Conservation (phyloP, 164 flowering plant species). For the Piper longum region DNA sequence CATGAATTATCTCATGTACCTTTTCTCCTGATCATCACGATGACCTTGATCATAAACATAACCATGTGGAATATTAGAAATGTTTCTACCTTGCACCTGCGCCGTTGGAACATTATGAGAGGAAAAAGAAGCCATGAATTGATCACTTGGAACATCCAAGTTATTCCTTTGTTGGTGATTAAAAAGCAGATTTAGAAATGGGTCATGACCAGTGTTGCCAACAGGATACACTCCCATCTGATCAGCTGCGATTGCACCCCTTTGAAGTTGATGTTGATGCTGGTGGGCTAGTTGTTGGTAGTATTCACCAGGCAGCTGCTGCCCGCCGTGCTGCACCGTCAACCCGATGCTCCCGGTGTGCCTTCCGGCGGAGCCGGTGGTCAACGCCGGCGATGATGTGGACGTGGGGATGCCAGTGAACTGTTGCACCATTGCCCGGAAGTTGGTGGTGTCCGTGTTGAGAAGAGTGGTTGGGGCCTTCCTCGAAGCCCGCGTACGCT, state of each 20-base stretch:
- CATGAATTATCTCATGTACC: too few species aligned
- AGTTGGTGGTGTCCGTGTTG: conserved; percentile 62
- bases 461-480: conserved; percentile 62
- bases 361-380: neutral
- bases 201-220: neutral
- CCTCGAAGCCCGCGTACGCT: conserved; percentile 54
- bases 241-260: neutral
- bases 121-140: conserved; percentile 1
- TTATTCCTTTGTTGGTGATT: conserved; percentile 3
- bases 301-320: neutral
- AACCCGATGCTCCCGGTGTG: conserved; percentile 13
- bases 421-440: conserved; percentile 88
- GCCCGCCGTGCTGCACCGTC: conserved; percentile 1
- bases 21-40: too few species aligned
- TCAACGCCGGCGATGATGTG: conserved; percentile 4
- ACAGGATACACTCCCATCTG: conserved; percentile 1
- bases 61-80: neutral
- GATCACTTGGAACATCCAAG: conserved; percentile 3
- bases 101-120: neutral
- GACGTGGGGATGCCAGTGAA: conserved; percentile 60
- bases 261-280: conserved; percentile 3
- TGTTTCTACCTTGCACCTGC: neutral
- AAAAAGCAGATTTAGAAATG: neutral
- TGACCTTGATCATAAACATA: neutral
- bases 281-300: neutral